A percentile compares a stretch with the other conserved stretches of the same genome.
Evolutionary conservation across 23 red algal genomes (phyloP).

Genomic region (Gracilaria domingensis): DNA sequence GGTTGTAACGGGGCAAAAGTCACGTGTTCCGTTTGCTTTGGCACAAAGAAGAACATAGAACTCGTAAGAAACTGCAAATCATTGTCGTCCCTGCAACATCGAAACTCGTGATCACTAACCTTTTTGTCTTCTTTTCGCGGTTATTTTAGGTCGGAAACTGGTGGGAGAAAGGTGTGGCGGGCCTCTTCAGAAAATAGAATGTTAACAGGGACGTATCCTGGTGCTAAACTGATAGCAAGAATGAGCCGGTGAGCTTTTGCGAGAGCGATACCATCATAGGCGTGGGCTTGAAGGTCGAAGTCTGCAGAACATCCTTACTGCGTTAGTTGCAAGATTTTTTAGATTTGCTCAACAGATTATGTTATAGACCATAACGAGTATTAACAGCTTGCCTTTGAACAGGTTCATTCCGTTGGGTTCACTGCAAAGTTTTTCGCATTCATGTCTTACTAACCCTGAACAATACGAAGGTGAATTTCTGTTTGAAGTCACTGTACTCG

Average conservation of each 20-base stretch:
- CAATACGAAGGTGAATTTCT: too few relatives aligned
- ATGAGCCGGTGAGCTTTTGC: not conserved
- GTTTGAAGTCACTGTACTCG: too few relatives aligned
- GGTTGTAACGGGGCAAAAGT: constrained; percentile 68
- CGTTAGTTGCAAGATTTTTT: too few relatives aligned
- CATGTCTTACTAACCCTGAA: too few relatives aligned
- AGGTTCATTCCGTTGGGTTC: too few relatives aligned
- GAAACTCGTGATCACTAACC: not conserved
- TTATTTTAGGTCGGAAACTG: constrained; percentile 47
- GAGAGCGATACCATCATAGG: not conserved
- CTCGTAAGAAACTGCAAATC: constrained; percentile 34
- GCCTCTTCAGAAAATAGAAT: constrained; percentile 45
- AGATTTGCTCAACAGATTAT: too few relatives aligned
- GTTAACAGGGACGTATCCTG: not conserved
- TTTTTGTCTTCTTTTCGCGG: not conserved
- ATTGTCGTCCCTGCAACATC: not conserved
- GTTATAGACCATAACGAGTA: too few relatives aligned
- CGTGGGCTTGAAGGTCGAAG: too few relatives aligned
- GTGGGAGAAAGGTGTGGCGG: constrained; percentile 64
- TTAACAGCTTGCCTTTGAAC: too few relatives aligned
- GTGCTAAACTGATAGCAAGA: not conserved
- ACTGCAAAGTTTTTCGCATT: too few relatives aligned
- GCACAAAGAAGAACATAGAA: constrained; percentile 70
- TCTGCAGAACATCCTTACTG: too few relatives aligned
- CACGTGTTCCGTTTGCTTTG: constrained; percentile 77